Conservation (phyloP, 345 rosid species). For the Eucalyptus sp. region DNA sequence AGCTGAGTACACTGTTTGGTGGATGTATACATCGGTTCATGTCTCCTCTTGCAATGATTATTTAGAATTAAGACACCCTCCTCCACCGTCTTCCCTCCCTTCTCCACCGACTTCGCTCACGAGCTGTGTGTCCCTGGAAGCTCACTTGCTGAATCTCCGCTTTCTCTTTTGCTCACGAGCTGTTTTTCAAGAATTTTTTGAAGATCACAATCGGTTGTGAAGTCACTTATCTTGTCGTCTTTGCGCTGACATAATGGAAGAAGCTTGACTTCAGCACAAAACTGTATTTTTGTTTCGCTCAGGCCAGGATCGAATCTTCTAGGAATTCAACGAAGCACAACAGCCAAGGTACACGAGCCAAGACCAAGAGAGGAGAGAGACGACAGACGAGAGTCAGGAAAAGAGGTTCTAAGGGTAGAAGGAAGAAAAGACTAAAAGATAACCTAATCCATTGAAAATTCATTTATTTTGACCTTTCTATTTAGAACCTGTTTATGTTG, state of each 20-base stretch:
- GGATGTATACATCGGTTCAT: no score
- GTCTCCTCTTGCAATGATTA: no score
- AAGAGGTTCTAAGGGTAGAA: no score
- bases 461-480: no score
- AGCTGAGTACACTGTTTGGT: no score
- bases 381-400: no score
- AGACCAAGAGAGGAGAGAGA: no score
- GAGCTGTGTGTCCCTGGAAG: conserved; percentile 50
- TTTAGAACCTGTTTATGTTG: no score
- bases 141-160: background rate
- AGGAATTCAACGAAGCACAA: rapidly evolving
- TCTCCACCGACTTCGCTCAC: conserved; percentile 35
- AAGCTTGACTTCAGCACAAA: background rate
- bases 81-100: conserved; percentile 7
- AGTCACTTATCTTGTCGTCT: background rate
- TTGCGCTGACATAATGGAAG: no score
- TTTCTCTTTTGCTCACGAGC: background rate
- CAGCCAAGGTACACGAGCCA: no score
- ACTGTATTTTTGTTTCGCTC: background rate
- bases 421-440: background rate
- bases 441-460: no score
- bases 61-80: background rate
- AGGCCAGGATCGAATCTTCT: no score
- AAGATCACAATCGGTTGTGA: background rate
- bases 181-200: background rate